Conservation (phyloP, 768 basidiomycete species). For the Boletus coccyginus region DNA sequence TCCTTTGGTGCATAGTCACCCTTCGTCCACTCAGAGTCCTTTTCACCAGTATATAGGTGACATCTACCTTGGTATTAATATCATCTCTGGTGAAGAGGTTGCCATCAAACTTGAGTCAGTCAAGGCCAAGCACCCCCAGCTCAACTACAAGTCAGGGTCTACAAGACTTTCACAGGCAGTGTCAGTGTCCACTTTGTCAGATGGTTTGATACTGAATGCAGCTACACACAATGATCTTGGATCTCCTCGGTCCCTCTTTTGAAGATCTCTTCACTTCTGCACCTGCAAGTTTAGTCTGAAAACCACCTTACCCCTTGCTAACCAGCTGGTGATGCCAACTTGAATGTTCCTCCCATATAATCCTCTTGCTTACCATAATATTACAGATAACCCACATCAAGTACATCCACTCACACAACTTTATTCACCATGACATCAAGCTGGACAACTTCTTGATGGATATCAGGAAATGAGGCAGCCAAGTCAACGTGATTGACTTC, state of each 20-base stretch:
- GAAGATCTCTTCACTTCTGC: constrained; percentile 92
- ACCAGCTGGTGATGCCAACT: constrained; percentile 78
- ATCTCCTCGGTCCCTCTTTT: constrained; percentile 90
- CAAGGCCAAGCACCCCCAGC: constrained; percentile 99
- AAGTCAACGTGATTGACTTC: no score
- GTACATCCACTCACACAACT: no score
- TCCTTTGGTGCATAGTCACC: no score
- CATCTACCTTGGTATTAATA: no score
- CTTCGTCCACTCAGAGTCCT: no score
- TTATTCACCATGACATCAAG: no score
- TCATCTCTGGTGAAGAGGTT: no score
- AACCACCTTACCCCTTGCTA: constrained; percentile 93
- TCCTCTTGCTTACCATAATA: constrained; percentile 35
- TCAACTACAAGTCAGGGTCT: constrained; percentile 97
- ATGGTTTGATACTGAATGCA: constrained; percentile 94
- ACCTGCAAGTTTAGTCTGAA: constrained; percentile 98
- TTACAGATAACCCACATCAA: constrained; percentile 78
- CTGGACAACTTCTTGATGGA: no score
- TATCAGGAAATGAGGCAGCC: no score
- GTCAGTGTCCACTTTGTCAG: constrained; percentile 98
- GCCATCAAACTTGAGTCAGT: constrained; percentile 99
- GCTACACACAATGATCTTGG: constrained; percentile 99
- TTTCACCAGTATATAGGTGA: no score
- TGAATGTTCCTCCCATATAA: no score
- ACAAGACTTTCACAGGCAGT: constrained; percentile 96